A percentile compares a stretch with the other conserved stretches of the same genome.
Evolutionary conservation across 192 early-diverging fungal genomes (phyloP).

Genomic region (Obelidium mucronatum): DNA sequence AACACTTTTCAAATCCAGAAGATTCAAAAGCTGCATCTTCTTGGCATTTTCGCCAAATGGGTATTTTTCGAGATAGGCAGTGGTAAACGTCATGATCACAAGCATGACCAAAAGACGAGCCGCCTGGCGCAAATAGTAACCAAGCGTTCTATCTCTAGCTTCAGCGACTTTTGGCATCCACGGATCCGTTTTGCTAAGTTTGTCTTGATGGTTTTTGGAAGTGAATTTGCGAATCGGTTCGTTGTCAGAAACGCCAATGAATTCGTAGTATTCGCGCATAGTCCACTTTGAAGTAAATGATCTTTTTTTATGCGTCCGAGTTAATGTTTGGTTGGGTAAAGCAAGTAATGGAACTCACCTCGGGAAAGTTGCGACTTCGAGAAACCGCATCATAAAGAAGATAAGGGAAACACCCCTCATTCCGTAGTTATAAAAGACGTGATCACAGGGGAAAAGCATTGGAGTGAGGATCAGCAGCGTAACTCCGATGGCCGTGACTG

Average conservation of each 20-base stretch:
- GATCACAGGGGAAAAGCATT: not conserved
- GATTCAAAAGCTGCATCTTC: not conserved
- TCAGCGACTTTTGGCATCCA: not conserved
- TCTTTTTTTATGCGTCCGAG: not conserved
- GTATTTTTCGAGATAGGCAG: slow-evolving; percentile 20
- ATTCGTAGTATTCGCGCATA: slow-evolving; percentile 1
- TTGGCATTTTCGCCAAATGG: not conserved
- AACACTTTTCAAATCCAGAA: not conserved
- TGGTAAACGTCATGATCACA: not conserved
- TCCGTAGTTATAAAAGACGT: not conserved
- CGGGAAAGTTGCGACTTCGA: slow-evolving; percentile 3
- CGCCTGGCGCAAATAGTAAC: not conserved
- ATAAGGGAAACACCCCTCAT: not conserved
- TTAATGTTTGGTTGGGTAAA: not conserved
- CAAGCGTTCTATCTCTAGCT: not conserved
- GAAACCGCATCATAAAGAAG: not conserved
- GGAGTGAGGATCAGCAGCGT: slow-evolving; percentile 5
- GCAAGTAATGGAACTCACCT: not conserved
- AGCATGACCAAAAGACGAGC: not conserved
- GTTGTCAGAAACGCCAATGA: slow-evolving; percentile 5
- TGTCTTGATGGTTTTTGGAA: not conserved
- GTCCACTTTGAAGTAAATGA: slow-evolving; percentile 6
- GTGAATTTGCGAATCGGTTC: not conserved
- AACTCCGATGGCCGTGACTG: not conserved
- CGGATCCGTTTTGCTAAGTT: not conserved